Evolutionary conservation across 257 asterid species (phyloP), one percentile per base, ranked within the genome.

Genomic region (Solanum lignicaule): DNA sequence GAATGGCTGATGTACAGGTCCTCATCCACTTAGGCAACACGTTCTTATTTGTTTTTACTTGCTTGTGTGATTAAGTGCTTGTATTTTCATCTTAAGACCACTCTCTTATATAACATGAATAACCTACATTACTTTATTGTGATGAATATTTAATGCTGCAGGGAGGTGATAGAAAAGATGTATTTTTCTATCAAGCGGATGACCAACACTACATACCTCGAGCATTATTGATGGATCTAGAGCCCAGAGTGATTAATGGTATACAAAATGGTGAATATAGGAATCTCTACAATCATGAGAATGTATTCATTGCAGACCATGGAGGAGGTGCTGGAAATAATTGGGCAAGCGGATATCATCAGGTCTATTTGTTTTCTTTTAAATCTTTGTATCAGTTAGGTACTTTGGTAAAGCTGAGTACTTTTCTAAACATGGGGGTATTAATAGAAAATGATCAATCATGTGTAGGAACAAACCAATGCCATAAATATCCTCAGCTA

Each of bases 311-410:
- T 83, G 98, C 99, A 5, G 94, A 95, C 76, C 98, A 97, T 90
- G 99, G 99, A 85, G 99, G 99, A 10, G 99, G 99, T 89, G 99
- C 99, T 89, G 99, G 99, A 82, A 97, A 97, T 90, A 97, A 97
- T 65, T 97, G 99, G 99, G 99, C 98, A 73, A 97, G 99, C 91
- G 99, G 99, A 87, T 97, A 97, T 89, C 98, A 96, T 93, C 99
- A 95, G 99, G 99, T 95, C 79, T n/a, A 87, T 75, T 38, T 35
- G 20, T 85, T 31, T 83, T 88, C 86, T 76, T 84, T 83, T 38
- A 65, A 10, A 82, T 82, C 13, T 82, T 31, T 82, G 41, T 82
- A 12, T 46, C 66, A 46, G 39, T 43, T 46, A 29, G 85, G 38
- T 81, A 76, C 48, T 36, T 76, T 13, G 23, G 6, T 76, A 48